phyloP scores from a whole-genome alignment of 1,284 basidiomycete genomes.

The Fistulinella cinereoalba region DNA sequence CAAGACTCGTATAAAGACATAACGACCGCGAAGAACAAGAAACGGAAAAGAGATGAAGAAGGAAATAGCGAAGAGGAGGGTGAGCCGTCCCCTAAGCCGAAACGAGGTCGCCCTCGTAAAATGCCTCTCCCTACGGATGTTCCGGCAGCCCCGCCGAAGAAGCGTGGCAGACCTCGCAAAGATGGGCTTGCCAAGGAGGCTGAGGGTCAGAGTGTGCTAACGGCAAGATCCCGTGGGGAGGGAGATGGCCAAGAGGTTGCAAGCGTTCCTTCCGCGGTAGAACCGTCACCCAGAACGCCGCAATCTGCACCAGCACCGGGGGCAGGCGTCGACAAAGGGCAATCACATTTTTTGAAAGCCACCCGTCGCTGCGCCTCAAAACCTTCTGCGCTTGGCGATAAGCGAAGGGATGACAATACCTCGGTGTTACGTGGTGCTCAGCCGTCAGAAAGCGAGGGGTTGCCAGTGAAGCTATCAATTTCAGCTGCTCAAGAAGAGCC shows the following conservation, averaged over 20 bases:
- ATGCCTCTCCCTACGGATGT: constrained; percentile 8
- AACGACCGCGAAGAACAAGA: constrained; percentile 24
- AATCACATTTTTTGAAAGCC: background rate
- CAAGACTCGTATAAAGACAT: constrained; percentile 48
- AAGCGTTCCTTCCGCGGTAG: background rate
- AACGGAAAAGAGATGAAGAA: constrained; percentile 26
- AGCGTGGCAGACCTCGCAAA: constrained; percentile 39
- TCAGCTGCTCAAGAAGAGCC: constrained; percentile 2
- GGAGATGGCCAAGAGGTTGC: background rate
- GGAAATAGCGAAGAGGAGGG: constrained; percentile 20
- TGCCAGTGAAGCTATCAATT: background rate
- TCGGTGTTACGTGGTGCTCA: background rate
- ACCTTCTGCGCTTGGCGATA: background rate
- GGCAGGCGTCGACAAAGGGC: background rate
- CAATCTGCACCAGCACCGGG: background rate
- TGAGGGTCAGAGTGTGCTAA: background rate
- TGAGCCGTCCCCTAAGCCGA: constrained; percentile 35
- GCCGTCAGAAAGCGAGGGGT: background rate
- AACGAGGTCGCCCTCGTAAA: constrained; percentile 39
- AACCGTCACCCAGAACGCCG: too few relatives aligned
- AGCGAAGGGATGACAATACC: background rate
- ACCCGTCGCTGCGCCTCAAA: constrained; percentile 1
- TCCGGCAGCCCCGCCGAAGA: constrained; percentile 16
- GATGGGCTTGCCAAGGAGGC: constrained; percentile 8
- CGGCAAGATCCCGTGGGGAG: background rate